Evolutionary conservation across 1,284 basidiomycete species (phyloP).

Genomic region (Cystobasidium pallidum): DNA sequence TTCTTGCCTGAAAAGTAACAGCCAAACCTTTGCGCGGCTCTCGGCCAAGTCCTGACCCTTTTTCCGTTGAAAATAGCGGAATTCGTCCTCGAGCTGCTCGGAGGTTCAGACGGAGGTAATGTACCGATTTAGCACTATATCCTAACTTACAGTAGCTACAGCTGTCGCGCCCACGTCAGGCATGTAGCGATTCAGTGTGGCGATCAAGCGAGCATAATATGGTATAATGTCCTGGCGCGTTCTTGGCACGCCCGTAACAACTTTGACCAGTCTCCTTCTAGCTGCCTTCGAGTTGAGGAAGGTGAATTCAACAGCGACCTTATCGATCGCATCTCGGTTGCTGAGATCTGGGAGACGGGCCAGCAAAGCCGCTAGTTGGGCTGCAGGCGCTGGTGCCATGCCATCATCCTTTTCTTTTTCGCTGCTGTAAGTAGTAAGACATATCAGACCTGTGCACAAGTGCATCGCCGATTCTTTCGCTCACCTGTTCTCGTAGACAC

Average conservation of each 20-base stretch:
- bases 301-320: conserved; percentile 92
- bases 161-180: conserved; percentile 85
- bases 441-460: too few relatives aligned
- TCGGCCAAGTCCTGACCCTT: conserved; percentile 86
- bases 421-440: conserved; percentile 52
- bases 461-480: too few relatives aligned
- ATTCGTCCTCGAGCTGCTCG: conserved; percentile 86
- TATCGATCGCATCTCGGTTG: conserved; percentile 88
- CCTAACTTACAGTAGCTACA: conserved; percentile 68
- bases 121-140: not conserved
- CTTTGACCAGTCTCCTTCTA: conserved; percentile 83
- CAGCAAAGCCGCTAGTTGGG: conserved; percentile 87
- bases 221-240: conserved; percentile 88
- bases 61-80: conserved; percentile 93
- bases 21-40: conserved; percentile 73
- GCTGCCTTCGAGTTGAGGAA: conserved; percentile 95
- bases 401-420: conserved; percentile 51
- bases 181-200: conserved; percentile 88
- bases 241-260: conserved; percentile 79
- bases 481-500: conserved; percentile 2
- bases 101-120: not conserved
- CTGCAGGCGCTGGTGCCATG: conserved; percentile 76
- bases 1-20: not conserved
- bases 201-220: conserved; percentile 87
- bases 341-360: conserved; percentile 90